Evolutionary conservation across 2,329 filamentous ascomycete genomes (phyloP), one percentile per base, ranked within the genome.

Genomic region (Niveomyces coronatus): DNA sequence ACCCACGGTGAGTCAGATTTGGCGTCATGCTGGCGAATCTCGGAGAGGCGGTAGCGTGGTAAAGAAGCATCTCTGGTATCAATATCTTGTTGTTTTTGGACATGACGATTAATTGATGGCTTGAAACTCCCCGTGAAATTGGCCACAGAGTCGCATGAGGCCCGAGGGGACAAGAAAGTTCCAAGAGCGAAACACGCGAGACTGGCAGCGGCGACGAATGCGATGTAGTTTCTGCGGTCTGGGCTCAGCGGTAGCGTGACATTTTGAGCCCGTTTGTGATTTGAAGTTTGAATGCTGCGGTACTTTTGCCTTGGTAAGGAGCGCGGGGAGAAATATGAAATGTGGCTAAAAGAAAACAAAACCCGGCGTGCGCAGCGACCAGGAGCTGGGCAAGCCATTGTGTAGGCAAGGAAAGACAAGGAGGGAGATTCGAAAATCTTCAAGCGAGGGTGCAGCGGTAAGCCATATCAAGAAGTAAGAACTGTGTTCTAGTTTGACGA

Each of bases 1-100:
- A 83, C 70, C 79, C 79, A 83, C 3, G 76, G 76, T 9, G 62
- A 56, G 1, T 64, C 51, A 0, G 75, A 72, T 15, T 63, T 61
- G 14, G 61, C 59, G n/a, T 70, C 67, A 45, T 76, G 72, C 35
- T 67, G 57, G 33, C 65, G 68, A 32, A 76, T 54, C 39, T 75
- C 69, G 10, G 62, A 53, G 11, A 76, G 59, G 20, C 66, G 64
- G 47, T 63, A 74, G 4, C 65, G 63, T 11, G 70, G 70, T 2
- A 71, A 52, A 9, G 53, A 54, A 3, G 65, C 59, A 44, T 67
- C 62, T 23, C 58, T 58, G 35, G 30, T 47, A 23, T 56, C 50
- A n/a, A 37, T 15, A 8, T 31, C 15, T n/a, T 36, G 29, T 10
- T 22, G 33, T 18, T 31, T 33, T 23, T 29, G 37, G 7, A 19